Base-by-base conservation (phyloP, 345 rosid genomes). In the Microcos paniculata region DNA sequence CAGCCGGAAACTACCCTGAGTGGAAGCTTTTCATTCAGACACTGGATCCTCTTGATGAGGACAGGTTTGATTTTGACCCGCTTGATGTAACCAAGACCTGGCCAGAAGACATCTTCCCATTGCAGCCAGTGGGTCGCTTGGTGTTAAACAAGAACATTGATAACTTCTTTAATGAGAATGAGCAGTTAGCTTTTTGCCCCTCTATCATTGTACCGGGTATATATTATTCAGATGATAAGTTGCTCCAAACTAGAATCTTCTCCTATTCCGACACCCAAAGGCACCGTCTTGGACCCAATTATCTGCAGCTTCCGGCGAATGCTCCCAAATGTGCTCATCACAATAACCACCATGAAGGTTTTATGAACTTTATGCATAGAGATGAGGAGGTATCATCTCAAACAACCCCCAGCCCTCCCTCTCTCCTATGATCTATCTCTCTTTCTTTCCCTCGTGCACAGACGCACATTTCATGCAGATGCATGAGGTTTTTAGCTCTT, bases 231-330 rank as follows among this genome's bases (percentile, higher is more conserved):
- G 88, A 95, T 76, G 96, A 95, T 80, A 95, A 95, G 79, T 52
- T 92, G 64, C 97, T 96, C 71, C 99, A 93, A 85, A 84, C 86
- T 79, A 79, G 98, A 35, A 80, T 93, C 84, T 96, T 96, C 76
- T 87, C 99, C 15, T 96, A 96, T 65, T 31, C 94, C 30, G 99
- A 96, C 83, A 96, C 98, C 40, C 99, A 96, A 81, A 90, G 98
- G 81, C 94, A 96, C 82, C 94, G 97, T 23, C 98, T 96, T 51
- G 97, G 98, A 80, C 99, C 99, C 8, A 96, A 92, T 87, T 96
- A 96, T 82, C 85, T 96, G 73, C 97, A 88, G 63, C 90, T 96
- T 48, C 99, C 99, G 7, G 97, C 77, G 33, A 96, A 96, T 90
- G 94, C 98, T 70, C 97, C 99, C 67, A 93, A 96, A 80, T 90